Evolutionary conservation across 2,329 filamentous ascomycete genomes (phyloP).

Genomic region (Exophiala xenobiotica): DNA sequence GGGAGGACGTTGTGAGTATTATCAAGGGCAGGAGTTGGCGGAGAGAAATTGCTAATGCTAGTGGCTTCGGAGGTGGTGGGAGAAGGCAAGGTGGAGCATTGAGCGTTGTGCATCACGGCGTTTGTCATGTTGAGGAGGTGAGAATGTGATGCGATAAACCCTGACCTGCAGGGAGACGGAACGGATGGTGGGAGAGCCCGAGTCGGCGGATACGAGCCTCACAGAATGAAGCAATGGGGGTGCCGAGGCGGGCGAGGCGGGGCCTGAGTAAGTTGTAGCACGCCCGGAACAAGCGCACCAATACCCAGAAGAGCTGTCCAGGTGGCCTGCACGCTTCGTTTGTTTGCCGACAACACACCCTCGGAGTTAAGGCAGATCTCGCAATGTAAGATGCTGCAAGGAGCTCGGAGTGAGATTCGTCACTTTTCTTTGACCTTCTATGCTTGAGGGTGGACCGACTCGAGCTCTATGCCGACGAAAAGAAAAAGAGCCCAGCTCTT

Average conservation of each 20-base stretch:
- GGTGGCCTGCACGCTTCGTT: not conserved
- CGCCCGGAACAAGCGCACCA: conserved; percentile 1
- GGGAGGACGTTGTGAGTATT: conserved; percentile 31
- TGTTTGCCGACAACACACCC: not conserved
- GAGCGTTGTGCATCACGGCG: conserved; percentile 1
- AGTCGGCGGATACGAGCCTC: conserved; percentile 6
- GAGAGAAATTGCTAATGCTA: conserved; percentile 22
- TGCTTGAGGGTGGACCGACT: not conserved
- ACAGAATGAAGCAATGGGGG: not conserved
- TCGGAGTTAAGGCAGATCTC: conserved; percentile 1
- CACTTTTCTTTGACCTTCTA: not conserved
- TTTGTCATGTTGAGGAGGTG: conserved; percentile 11
- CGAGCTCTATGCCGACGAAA: not conserved
- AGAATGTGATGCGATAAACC: not conserved
- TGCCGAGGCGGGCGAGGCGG: not conserved
- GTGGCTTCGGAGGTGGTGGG: conserved; percentile 26
- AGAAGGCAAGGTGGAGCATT: conserved; percentile 29
- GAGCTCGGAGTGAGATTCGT: not conserved
- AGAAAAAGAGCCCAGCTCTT: not conserved
- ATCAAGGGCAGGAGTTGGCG: conserved; percentile 26
- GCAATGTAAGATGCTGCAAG: not conserved
- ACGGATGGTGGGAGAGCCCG: conserved; percentile 9
- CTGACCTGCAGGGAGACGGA: conserved; percentile 3
- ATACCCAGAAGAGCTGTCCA: not conserved
- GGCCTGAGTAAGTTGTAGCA: conserved; percentile 3